Conservation (phyloP, 2,329 filamentous ascomycete genomes). For the Fusarium illudens region DNA sequence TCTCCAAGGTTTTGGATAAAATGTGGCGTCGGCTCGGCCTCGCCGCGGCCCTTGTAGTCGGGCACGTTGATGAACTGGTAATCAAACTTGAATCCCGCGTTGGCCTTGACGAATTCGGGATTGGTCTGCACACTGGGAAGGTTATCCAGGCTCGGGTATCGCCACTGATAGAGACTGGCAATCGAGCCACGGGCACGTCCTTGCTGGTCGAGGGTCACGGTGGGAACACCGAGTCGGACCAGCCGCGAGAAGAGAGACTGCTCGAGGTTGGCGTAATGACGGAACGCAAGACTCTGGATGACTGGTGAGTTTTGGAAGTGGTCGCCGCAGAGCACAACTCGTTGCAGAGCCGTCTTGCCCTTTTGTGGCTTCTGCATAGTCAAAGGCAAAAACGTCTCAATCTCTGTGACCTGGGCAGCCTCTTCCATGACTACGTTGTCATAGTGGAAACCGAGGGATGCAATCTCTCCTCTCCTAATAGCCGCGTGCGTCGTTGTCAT, state of each 20-base stretch:
- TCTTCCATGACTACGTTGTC: conserved; percentile 99
- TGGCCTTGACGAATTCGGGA: conserved; percentile 80
- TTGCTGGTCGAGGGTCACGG: conserved; percentile 90
- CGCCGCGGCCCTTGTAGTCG: conserved; percentile 90
- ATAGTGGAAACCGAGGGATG: conserved; percentile 91
- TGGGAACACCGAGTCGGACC: conserved; percentile 90
- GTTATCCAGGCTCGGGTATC: conserved; percentile 83
- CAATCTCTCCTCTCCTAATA: conserved; percentile 91
- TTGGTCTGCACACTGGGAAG: conserved; percentile 75
- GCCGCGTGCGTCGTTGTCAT: conserved; percentile 99
- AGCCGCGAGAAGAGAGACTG: conserved; percentile 94
- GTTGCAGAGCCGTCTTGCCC: conserved; percentile 78
- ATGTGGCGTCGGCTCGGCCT: conserved; percentile 89
- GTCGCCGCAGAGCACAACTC: conserved; percentile 92
- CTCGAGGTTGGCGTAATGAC: conserved; percentile 94
- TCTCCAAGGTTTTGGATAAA: conserved; percentile 97
- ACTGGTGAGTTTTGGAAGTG: conserved; percentile 97
- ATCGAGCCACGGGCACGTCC: conserved; percentile 89
- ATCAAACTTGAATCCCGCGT: conserved; percentile 91
- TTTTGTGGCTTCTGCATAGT: conserved; percentile 85
- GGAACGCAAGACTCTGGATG: conserved; percentile 92
- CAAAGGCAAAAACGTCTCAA: conserved; percentile 94
- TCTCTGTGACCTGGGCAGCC: conserved; percentile 96
- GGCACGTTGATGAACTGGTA: conserved; percentile 97
- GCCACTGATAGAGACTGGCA: conserved; percentile 91